A percentile compares a stretch with the other conserved stretches of the same genome.
phyloP scores from a whole-genome alignment of 495 filamentous ascomycete genomes.

The Tirmania nivea region DNA sequence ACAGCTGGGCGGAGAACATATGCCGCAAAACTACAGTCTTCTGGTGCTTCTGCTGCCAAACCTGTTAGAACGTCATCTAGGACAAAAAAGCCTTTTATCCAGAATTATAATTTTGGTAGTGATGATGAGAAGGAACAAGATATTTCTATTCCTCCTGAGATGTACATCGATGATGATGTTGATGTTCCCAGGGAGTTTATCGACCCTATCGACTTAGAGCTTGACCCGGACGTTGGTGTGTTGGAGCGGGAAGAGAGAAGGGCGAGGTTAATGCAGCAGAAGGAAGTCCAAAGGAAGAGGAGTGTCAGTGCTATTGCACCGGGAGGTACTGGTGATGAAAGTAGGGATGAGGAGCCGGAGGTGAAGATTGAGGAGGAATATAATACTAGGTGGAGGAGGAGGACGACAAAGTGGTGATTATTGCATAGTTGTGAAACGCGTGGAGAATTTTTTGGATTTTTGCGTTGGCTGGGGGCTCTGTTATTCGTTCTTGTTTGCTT shows the following conservation, averaged over 20 bases:
- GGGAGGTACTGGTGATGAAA: background rate
- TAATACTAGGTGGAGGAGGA: constrained; percentile 7
- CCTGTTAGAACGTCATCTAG: too few relatives aligned
- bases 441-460: background rate
- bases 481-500: too few relatives aligned
- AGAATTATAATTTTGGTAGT: too few relatives aligned
- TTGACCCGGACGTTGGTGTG: background rate
- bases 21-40: too few relatives aligned
- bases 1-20: too few relatives aligned
- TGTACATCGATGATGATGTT: background rate
- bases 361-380: constrained; percentile 1
- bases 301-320: background rate
- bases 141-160: too few relatives aligned
- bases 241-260: background rate
- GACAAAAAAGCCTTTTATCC: too few relatives aligned
- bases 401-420: constrained; percentile 1
- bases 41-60: too few relatives aligned
- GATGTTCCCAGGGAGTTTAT: background rate
- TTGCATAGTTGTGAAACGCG: constrained; percentile 1
- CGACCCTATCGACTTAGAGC: background rate
- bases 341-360: background rate
- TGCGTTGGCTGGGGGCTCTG: too few relatives aligned
- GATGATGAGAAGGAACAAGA: too few relatives aligned
- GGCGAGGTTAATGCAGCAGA: background rate
- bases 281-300: background rate